A percentile compares a stretch with the other conserved stretches of the same genome.
Evolutionary conservation across 768 basidiomycete genomes (phyloP).

Genomic region (Mycena rosella): DNA sequence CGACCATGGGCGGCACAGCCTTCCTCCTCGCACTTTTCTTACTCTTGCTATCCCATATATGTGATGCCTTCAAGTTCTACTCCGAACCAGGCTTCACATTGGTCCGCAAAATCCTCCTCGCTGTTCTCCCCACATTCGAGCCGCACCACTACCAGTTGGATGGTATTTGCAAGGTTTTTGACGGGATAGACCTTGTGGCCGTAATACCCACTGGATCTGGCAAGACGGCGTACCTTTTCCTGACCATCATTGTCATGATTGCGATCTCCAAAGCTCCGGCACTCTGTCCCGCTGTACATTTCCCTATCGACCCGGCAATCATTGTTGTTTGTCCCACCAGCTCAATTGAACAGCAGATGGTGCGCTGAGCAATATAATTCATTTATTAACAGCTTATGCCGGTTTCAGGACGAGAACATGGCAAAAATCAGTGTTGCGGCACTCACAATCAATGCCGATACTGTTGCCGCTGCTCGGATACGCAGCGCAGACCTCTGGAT

Average conservation of each 20-base stretch:
- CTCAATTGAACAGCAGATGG: constrained; percentile 7
- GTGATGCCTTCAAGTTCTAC: too few relatives aligned
- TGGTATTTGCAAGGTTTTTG: constrained; percentile 10
- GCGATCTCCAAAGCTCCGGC: background rate
- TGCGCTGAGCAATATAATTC: background rate
- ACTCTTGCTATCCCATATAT: too few relatives aligned
- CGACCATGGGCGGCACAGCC: too few relatives aligned
- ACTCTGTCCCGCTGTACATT: background rate
- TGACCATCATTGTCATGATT: background rate
- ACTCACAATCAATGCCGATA: constrained; percentile 40
- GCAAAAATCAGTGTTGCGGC: constrained; percentile 35
- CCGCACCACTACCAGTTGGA: too few relatives aligned
- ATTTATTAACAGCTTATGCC: background rate
- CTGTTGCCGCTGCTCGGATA: constrained; percentile 25
- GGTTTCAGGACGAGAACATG: constrained; percentile 7
- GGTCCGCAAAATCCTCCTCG: too few relatives aligned
- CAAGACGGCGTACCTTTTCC: background rate
- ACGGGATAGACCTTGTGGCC: background rate
- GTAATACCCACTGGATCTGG: background rate
- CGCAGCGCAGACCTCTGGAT: constrained; percentile 14
- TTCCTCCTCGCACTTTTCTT: too few relatives aligned
- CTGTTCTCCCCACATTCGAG: too few relatives aligned
- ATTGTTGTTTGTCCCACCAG: background rate
- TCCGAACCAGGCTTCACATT: too few relatives aligned
- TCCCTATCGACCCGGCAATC: background rate